Evolutionary conservation across 2,329 filamentous ascomycete genomes (phyloP).

Genomic region (Pyricularia pennisetigena): DNA sequence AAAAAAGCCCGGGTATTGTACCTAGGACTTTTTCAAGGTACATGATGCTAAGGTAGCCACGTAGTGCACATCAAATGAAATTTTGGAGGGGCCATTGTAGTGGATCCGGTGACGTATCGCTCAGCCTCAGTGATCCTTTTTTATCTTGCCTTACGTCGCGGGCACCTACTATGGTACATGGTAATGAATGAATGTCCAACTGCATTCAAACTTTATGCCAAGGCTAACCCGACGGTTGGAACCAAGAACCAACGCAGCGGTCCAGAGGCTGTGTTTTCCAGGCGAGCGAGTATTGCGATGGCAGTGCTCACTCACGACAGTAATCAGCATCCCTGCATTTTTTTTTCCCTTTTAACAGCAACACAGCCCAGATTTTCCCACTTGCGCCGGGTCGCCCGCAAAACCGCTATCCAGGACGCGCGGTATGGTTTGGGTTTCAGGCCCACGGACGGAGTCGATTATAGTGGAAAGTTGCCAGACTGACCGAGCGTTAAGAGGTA

Average conservation of each 20-base stretch:
- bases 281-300: not conserved
- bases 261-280: not conserved
- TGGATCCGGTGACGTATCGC: not conserved
- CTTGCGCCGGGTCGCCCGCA: no score
- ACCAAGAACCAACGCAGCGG: not conserved
- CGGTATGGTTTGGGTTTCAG: not conserved
- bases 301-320: not conserved
- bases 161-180: not conserved
- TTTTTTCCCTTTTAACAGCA: not conserved
- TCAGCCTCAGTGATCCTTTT: not conserved
- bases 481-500: not conserved
- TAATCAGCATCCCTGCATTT: not conserved
- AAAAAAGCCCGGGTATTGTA: no score
- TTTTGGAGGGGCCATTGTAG: not conserved
- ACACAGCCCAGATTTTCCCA: not conserved
- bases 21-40: not conserved
- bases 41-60: not conserved
- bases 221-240: not conserved
- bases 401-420: not conserved
- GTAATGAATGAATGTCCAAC: not conserved
- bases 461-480: not conserved
- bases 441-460: not conserved
- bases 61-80: not conserved
- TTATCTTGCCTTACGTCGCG: no score
- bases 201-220: not conserved